A percentile compares a stretch with the other conserved stretches of the same genome.
Evolutionary conservation across 495 filamentous ascomycete species (phyloP).

Genomic region (Cercophora samala): DNA sequence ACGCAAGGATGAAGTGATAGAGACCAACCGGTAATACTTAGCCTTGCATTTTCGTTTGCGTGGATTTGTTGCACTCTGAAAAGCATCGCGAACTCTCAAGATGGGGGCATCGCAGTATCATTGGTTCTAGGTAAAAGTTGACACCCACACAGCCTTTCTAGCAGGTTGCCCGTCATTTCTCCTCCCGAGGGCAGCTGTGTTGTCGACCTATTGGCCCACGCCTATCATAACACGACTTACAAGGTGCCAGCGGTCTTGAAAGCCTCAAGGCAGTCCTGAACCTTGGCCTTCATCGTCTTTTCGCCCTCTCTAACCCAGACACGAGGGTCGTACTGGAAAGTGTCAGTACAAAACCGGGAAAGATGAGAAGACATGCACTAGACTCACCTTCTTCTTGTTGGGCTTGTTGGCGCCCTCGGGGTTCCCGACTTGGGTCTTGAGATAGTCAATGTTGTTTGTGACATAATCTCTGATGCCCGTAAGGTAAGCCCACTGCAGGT

Average conservation of each 20-base stretch:
- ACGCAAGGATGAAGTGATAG: too few relatives aligned
- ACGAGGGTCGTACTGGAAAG: conserved; percentile 60
- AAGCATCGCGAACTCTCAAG: background rate
- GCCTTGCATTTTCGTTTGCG: background rate
- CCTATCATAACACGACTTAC: conserved; percentile 46
- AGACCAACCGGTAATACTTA: background rate
- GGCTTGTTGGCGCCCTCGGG: conserved; percentile 94
- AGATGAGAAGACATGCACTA: background rate
- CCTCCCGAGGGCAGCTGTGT: background rate
- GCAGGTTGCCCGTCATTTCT: background rate
- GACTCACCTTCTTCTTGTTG: conserved; percentile 71
- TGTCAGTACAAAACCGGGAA: conserved; percentile 33
- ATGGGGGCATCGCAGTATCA: background rate
- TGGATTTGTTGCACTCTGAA: background rate
- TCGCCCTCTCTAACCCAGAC: conserved; percentile 42
- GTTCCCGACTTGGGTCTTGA: conserved; percentile 82
- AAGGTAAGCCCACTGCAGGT: conserved; percentile 83
- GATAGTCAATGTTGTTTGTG: conserved; percentile 90
- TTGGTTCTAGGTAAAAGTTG: background rate
- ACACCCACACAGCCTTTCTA: background rate
- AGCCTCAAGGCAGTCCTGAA: conserved; percentile 76
- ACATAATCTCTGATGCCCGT: conserved; percentile 65
- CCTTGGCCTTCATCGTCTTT: conserved; percentile 88
- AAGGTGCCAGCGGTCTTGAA: conserved; percentile 87
- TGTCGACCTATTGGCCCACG: background rate